Evolutionary conservation across 805 yeast genomes (phyloP).

Genomic region (Brettanomyces anomalus): DNA sequence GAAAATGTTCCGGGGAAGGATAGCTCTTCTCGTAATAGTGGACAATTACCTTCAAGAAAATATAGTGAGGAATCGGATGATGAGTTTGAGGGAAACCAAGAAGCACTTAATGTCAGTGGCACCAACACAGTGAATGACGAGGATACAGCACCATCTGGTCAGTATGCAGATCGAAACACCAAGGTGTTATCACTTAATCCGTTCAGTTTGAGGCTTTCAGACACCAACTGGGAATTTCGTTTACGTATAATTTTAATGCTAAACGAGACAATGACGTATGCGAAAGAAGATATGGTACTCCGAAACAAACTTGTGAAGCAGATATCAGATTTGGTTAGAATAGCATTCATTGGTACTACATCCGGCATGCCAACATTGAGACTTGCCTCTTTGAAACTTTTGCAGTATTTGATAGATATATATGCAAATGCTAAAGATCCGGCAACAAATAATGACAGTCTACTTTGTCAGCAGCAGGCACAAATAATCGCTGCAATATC

Average conservation of each 20-base stretch:
- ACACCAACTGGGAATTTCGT: conserved; percentile 51
- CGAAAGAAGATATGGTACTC: conserved; percentile 30
- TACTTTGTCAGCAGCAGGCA: conserved; percentile 89
- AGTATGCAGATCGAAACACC: conserved; percentile 3
- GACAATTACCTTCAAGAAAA: background rate
- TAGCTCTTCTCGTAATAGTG: background rate
- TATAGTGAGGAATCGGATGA: background rate
- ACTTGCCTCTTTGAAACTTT: conserved; percentile 53
- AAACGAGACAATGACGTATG: conserved; percentile 31
- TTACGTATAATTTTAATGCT: conserved; percentile 38
- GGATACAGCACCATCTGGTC: conserved; percentile 1
- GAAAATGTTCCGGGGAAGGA: background rate
- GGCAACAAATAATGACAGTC: conserved; percentile 56
- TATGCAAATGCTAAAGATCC: conserved; percentile 64
- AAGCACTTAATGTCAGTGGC: background rate
- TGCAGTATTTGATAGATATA: conserved; percentile 52
- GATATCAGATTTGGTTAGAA: conserved; percentile 59
- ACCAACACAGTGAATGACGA: conserved; percentile 1
- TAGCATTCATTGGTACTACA: conserved; percentile 77
- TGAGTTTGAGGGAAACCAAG: conserved; percentile 3
- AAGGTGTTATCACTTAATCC: conserved; percentile 9
- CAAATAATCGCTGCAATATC: conserved; percentile 84
- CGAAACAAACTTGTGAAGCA: conserved; percentile 32
- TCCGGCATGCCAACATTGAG: conserved; percentile 55
- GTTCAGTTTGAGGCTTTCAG: conserved; percentile 37